Base-by-base conservation (phyloP, 2,329 filamentous ascomycete species). In the Paraconiothyrium sp. region DNA sequence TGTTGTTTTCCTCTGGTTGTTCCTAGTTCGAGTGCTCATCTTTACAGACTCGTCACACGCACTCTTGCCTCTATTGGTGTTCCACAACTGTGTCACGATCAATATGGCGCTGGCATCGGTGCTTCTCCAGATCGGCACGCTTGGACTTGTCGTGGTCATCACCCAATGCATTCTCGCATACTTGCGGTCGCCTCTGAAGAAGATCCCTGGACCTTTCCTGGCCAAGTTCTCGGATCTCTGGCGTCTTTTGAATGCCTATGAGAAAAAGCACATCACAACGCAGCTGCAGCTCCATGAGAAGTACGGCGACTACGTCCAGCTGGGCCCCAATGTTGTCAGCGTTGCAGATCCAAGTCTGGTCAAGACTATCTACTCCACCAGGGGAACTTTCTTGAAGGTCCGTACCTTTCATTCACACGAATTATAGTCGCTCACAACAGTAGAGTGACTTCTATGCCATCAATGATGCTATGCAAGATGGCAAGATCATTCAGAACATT, bases 181-280 rank as follows among this genome's bases (percentile, higher is more conserved):
- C 54, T 58, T 73, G 8, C 60, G 60, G n/a, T 75, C 73, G 13
- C 73, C 73, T 4, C 64, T 77, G 48, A 76, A 71, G 51, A 66
- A 62, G 7, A 64, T 77, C 8, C 75, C 75, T 6, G 76, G 76
- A 4, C 76, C 76, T 0, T 69, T 73, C 54, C 39, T 75, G 10
- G 74, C 76, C 43, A 74, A 72, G 47, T 76, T 78, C 61, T 71
- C 74, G 3, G 62, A 77, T 58, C 51, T 72, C 34, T 77, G 74
- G 74, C 70, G 75, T 20, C 63, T 77, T 43, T 58, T 64, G 13
- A 71, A 70, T 39, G 71, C 73, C n/a, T 76, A 72, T 44, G 35
- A 65, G 11, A 68, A 71, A 59, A 70, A 64, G n/a, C 68, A 74
- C 46, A 75, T 74, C 49, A 70, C 74, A 57, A 74, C 72, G 4